These are phyloP conservation scores for Fusarium drepaniforme DNA, from an alignment of 2,329 filamentous ascomycete genomes.

Conservation along the genomic window DNA sequence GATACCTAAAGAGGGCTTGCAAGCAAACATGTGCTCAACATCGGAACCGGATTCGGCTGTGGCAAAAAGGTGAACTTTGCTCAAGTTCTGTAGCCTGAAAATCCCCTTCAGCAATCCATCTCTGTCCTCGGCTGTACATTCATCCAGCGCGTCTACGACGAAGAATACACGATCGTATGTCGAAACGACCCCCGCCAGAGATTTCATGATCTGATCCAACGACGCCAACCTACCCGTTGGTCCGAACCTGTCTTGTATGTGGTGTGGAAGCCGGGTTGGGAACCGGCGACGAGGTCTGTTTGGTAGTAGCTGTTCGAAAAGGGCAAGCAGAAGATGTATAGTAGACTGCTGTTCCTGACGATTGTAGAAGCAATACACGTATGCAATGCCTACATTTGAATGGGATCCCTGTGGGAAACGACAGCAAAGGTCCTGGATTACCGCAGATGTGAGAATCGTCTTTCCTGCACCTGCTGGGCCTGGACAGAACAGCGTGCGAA, in stretches of 20 bases:
- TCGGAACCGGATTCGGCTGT: not conserved
- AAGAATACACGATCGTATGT: not conserved
- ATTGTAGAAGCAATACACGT: not conserved
- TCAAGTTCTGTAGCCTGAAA: not conserved
- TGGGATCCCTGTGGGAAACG: not conserved
- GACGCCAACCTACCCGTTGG: not conserved
- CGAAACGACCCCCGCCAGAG: not conserved
- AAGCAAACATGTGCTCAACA: not conserved
- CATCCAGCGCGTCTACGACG: not conserved
- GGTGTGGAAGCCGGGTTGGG: not conserved
- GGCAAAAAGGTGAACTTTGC: not conserved
- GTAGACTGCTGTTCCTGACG: not conserved
- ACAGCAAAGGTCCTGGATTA: not conserved
- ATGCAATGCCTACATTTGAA: not conserved
- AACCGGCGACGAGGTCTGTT: not conserved
- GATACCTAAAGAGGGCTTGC: not conserved
- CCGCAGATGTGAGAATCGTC: not conserved
- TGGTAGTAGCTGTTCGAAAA: not conserved
- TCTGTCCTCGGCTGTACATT: not conserved
- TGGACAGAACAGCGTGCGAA: not conserved
- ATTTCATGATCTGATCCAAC: not conserved
- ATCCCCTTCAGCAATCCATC: not conserved
- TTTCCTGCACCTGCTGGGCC: not conserved
- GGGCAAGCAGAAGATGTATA: not conserved
- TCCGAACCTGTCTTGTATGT: not conserved